Evolutionary conservation across 352 stramenopile species (phyloP), one percentile per base, ranked within the genome.

Genomic region (Phytophthora chlamydospora): DNA sequence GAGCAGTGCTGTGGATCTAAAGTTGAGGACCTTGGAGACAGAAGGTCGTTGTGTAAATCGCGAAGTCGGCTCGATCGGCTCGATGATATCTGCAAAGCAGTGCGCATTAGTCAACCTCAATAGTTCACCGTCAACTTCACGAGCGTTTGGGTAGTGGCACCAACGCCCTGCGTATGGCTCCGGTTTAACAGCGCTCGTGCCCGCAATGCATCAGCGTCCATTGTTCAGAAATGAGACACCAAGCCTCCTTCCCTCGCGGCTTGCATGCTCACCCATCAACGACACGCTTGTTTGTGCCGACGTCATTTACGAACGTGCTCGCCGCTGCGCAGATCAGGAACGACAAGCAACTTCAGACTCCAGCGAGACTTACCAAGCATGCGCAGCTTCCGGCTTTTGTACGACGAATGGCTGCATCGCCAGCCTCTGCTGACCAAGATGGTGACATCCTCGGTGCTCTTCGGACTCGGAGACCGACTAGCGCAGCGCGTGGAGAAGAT

Each of bases 371-470:
- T 48, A 19, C 19, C 21, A 39, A 54, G 7, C 21, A 80, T 80
- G 71, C 64, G 68, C n/a, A 62, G 60, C 44, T 75, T 80, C 36
- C 59, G 55, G 42, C 38, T 72, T 6, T 35, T 76, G 27, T 90
- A 90, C 65, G 62, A 78, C 33, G 47, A 68, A n/a, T 76, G 72
- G 31, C 50, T 90, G 45, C 62, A 68, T 31, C 36, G 55, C 33
- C 50, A 58, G 21, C 80, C 78, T 39, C 66, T 90, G 44, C 32
- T 84, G 49, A 88, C 78, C 43, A 90, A 88, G 66, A 76, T 74
- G 45, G 60, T 83, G 42, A 89, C 80, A 16, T 84, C 80, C 3
- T 69, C 62, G 11, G 50, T 77, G 1, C 67, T 90, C 50, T 88
- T 90, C 50, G 76, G 78, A 34, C 51, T 73, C 7, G 80, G 76